Evolutionary conservation across 225 moss, liverwort and hornwort genomes (phyloP), one percentile per base, ranked within the genome.

Genomic region (Pseudoscleropodium purum): DNA sequence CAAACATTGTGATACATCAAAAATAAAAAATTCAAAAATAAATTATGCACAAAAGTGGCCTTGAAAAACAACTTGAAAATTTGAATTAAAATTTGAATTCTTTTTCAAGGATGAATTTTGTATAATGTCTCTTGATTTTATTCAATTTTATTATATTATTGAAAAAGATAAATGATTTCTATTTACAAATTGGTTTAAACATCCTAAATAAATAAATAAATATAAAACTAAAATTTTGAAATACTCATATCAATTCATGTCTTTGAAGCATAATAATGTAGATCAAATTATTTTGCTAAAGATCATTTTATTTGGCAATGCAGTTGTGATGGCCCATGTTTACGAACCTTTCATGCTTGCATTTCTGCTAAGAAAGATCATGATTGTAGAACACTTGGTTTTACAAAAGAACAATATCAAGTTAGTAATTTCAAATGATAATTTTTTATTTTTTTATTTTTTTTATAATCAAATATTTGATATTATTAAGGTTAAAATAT

Each of bases 311-410:
- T 61, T 16, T 29, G 67, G 23, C 36, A 75, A 66, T 61, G 59
- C 29, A 94, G 94, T 67, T 94, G 94, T 75, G 94, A 94, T 75
- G 94, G 94, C 51, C 94, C 94, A 65, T 94, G 94, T 39, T 87
- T 94, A 83, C 87, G 92, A 57, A 92, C 94, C 68, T 94, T 94
- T 79, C 94, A 94, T 92, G 94, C 91, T 27, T 92, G 91, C 39
- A 79, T 92, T 47, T 78, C 87, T 52, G 91, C 87, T 54, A 82
- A 54, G 80, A 85, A 94, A 16, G 79, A 91, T 62, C 87, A 89
- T 73, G 90, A 94, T 74, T 94, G 94, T 73, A 91, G 57, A 62
- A 94, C 94, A 16, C 92, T 94, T 90, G 94, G 94, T 39, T 94
- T 94, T 82, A 89, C 91, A 26, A 85, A 89, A 85, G 90, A 91